A percentile compares a stretch with the other conserved stretches of the same genome.
Evolutionary conservation across 78 protist genomes (phyloP).

Genomic region (Paratrimastix pyriformis): DNA sequence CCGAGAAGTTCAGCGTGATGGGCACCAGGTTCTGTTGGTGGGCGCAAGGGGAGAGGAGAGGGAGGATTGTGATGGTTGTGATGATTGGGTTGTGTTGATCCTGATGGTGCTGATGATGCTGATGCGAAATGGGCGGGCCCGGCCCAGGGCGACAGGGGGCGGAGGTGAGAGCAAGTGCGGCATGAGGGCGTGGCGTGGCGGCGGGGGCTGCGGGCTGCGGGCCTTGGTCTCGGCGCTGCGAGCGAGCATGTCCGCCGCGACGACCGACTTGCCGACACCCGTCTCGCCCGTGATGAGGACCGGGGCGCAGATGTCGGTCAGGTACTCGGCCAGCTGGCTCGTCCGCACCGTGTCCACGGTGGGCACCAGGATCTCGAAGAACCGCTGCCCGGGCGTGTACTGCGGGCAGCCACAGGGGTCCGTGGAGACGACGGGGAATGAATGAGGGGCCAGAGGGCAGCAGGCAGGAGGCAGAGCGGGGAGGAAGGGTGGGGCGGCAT

Average conservation of each 20-base stretch:
- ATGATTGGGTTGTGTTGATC: no score
- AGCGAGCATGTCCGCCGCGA: neutral
- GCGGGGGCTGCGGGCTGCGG: no score
- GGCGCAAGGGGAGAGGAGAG: no score
- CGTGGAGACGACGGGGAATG: no score
- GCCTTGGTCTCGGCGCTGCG: neutral
- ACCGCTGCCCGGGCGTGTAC: neutral
- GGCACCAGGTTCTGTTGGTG: no score
- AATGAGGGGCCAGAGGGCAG: no score
- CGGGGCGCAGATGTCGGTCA: neutral
- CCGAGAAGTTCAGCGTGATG: neutral
- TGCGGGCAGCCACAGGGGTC: neutral
- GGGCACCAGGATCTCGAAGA: conserved; percentile 32
- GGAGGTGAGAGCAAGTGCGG: no score
- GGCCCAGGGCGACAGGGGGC: no score
- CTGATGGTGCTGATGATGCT: no score
- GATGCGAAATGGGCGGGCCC: no score
- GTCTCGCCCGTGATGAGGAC: conserved; percentile 26
- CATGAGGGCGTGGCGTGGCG: no score
- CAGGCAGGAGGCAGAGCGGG: neutral
- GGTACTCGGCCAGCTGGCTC: neutral
- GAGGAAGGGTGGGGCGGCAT: neutral
- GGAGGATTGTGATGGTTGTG: no score
- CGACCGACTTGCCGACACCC: conserved; percentile 34
- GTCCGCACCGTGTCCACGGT: conserved; percentile 33